Evolutionary conservation across 495 filamentous ascomycete species (phyloP), one percentile per base, ranked within the genome.

Genomic region (Lasiosphaeria ovina): DNA sequence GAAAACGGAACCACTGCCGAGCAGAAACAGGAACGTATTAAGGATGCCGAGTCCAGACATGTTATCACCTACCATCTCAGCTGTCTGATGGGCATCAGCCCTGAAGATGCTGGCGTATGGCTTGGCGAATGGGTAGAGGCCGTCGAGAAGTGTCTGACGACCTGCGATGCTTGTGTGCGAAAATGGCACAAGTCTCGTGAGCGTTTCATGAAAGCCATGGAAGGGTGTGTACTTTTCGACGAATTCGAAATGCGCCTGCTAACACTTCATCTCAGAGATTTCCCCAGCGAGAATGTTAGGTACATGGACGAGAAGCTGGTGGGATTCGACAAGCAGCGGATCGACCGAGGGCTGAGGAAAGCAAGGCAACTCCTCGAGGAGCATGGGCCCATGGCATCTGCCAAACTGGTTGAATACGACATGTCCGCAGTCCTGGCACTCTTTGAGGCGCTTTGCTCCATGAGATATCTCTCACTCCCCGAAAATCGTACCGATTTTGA

Each of bases 81-180:
- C 62, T 81, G 85, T 32, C 83, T 94, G 38, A 74, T 94, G 42
- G 87, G 86, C 7, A 87, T 86, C 58, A 81, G 81, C 33, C 76
- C 81, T 42, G 83, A 87, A 11, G 82, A 85, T 49, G 84, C 87
- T 0, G 81, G 79, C 36, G 72, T 78, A 36, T 79, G 86, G 66
- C 80, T 87, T 53, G 69, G 74, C 48, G 85, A 85, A 69, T 82
- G 93, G 49, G 79, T 74, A 3, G 73, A 83, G 32, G 64, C 73
- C 4, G 69, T 75, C 49, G 73, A 79, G 47, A 45, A 36, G 31
- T 75, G 70, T 52, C 76, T 97, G 42, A 83, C 76, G 34, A 82
- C 76, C 40, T 97, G 93, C 74, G 88, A 95, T 63, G 77, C 84
- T 45, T 97, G 93, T 70, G 86, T 92, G 59, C 83, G 84, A 42